Percentiles rank a stretch among this genome's conserved stretches.
Evolutionary conservation across 495 filamentous ascomycete genomes (phyloP).

Genomic region (Penicillium herquei): DNA sequence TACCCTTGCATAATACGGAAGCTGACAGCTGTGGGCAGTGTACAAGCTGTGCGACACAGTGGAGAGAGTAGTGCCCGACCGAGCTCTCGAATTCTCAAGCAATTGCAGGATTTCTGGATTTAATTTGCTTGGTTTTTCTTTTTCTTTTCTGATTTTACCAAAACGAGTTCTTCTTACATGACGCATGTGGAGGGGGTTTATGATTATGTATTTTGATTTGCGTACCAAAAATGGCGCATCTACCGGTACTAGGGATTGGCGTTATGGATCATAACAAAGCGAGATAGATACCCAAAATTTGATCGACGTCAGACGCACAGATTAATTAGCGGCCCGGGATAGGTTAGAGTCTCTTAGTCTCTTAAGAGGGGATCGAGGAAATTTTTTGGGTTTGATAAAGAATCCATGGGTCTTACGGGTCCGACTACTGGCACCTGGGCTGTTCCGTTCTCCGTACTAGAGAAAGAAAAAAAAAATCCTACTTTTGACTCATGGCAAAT

Average conservation of each 20-base stretch:
- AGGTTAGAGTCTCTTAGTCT: too few relatives aligned
- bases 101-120: not conserved
- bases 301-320: slow-evolving; percentile 24
- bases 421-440: not conserved
- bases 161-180: not conserved
- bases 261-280: slow-evolving; percentile 8
- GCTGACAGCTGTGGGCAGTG: slow-evolving; percentile 39
- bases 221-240: slow-evolving; percentile 5
- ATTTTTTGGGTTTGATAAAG: not conserved
- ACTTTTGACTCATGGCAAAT: too few relatives aligned
- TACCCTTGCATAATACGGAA: slow-evolving; percentile 12
- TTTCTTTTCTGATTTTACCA: slow-evolving; percentile 1
- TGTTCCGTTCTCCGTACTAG: not conserved
- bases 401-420: not conserved
- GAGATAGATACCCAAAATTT: slow-evolving; percentile 23
- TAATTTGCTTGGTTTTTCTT: slow-evolving; percentile 5
- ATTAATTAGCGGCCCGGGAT: slow-evolving; percentile 3
- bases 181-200: not conserved
- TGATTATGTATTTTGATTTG: not conserved
- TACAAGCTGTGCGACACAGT: slow-evolving; percentile 45
- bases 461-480: not conserved
- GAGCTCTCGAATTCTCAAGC: not conserved
- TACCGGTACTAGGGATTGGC: slow-evolving; percentile 4
- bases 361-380: not conserved
- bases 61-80: slow-evolving; percentile 40